Evolutionary conservation across 2,329 filamentous ascomycete species (phyloP).

Genomic region (Calonectria leucothoes): DNA sequence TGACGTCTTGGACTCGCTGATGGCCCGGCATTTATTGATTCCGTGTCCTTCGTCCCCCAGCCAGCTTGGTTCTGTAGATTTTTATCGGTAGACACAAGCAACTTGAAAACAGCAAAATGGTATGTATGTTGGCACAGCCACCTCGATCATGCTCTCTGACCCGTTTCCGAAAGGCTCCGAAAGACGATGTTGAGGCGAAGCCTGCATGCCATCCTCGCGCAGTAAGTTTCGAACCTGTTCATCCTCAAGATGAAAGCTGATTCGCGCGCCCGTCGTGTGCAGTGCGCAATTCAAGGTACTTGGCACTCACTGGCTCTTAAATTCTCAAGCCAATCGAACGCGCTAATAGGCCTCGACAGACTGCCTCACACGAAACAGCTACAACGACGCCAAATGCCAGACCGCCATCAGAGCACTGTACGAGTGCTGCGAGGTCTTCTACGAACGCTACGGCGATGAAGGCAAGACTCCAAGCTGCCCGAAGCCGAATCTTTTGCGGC

Average conservation of each 20-base stretch:
- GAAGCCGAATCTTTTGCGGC: constrained; percentile 79
- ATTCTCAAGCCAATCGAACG: not conserved
- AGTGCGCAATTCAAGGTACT: constrained; percentile 92
- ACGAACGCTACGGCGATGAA: constrained; percentile 80
- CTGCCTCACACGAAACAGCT: constrained; percentile 86
- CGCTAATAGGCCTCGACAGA: constrained; percentile 60
- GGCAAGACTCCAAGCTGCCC: constrained; percentile 87
- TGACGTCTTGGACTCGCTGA: not conserved
- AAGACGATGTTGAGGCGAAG: constrained; percentile 78
- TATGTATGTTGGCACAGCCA: constrained; percentile 3
- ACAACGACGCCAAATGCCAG: constrained; percentile 87
- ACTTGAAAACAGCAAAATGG: constrained; percentile 9
- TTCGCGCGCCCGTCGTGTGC: not conserved
- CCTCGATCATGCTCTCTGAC: not conserved
- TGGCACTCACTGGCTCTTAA: not conserved
- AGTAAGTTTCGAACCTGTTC: constrained; percentile 60
- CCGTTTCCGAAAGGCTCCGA: constrained; percentile 50
- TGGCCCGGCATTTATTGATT: not conserved
- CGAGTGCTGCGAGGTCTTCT: constrained; percentile 92
- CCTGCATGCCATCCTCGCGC: constrained; percentile 89
- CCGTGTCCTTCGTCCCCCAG: not conserved
- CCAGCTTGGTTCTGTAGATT: not conserved
- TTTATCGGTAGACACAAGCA: not conserved
- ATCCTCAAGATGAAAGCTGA: constrained; percentile 13
- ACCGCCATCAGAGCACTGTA: constrained; percentile 85